Percentiles rank a stretch among this genome's conserved stretches.
These are phyloP conservation scores for Paecilomyces sp. DNA, from an alignment of 2,329 filamentous ascomycete species.

Conservation along the genomic window DNA sequence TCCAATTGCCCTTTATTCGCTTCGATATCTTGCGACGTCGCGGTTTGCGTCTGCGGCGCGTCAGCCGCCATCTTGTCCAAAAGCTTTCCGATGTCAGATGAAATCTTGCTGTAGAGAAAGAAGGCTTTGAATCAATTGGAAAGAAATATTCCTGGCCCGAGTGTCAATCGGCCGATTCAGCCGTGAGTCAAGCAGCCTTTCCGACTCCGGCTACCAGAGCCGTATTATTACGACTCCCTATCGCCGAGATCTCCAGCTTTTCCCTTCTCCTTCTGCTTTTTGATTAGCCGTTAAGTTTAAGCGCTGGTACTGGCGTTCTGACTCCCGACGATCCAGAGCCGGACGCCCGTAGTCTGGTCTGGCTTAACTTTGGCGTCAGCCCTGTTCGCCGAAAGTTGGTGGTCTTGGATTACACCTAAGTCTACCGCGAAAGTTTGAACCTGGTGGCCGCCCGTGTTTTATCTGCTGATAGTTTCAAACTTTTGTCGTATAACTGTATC, in stretches of 20 bases:
- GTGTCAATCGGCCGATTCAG: neutral
- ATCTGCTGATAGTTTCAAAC: too few relatives aligned
- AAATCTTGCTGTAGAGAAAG: neutral
- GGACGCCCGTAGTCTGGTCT: neutral
- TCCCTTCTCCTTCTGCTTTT: neutral
- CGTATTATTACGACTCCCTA: neutral
- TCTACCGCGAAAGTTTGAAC: too few relatives aligned
- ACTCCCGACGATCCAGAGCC: neutral
- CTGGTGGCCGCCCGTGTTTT: too few relatives aligned
- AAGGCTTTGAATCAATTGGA: too few relatives aligned
- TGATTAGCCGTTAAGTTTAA: neutral
- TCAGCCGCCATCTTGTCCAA: neutral
- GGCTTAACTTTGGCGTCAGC: neutral
- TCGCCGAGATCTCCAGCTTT: neutral
- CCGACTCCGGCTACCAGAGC: neutral
- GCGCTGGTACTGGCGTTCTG: neutral
- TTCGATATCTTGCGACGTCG: neutral
- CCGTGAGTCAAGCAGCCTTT: neutral
- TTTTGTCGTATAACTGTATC: neutral
- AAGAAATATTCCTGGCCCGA: neutral
- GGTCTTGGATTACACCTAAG: neutral
- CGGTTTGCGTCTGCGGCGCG: neutral
- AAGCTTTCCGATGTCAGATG: neutral
- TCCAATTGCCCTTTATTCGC: neutral
- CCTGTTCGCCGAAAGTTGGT: neutral